Evolutionary conservation across 805 yeast species (phyloP).

Genomic region (Barnettozyma sucrosica): DNA sequence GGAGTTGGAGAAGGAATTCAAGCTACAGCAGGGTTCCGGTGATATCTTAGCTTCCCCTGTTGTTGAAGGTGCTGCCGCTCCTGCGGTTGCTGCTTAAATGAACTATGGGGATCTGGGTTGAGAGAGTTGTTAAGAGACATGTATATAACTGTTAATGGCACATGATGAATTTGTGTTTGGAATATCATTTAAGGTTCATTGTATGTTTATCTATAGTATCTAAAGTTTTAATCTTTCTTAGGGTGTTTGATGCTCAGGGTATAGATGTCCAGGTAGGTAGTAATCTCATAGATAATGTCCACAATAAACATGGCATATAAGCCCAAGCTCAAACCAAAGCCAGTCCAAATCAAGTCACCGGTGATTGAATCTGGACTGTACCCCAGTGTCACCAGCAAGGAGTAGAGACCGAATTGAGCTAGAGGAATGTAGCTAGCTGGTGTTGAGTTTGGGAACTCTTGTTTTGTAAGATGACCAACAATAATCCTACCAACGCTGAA

Average conservation of each 20-base stretch:
- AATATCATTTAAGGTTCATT: neutral
- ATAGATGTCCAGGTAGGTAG: conserved; percentile 75
- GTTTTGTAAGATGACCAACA: conserved; percentile 77
- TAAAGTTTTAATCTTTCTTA: conserved; percentile 33
- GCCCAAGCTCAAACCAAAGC: conserved; percentile 62
- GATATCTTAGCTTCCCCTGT: conserved; percentile 64
- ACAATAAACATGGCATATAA: conserved; percentile 67
- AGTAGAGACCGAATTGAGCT: conserved; percentile 34
- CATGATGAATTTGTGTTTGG: conserved; percentile 4
- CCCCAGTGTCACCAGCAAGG: conserved; percentile 22
- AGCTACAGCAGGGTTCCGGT: conserved; percentile 70
- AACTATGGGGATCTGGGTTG: neutral
- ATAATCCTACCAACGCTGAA: conserved; percentile 89
- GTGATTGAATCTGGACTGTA: conserved; percentile 38
- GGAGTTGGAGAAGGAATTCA: conserved; percentile 90
- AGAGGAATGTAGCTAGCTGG: conserved; percentile 65
- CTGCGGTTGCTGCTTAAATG: conserved; percentile 21
- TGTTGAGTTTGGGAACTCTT: conserved; percentile 67
- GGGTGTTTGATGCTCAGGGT: conserved; percentile 82
- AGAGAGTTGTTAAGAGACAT: conserved; percentile 2
- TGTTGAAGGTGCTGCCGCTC: conserved; percentile 23
- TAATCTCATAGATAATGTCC: conserved; percentile 75
- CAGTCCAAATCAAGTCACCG: conserved; percentile 52
- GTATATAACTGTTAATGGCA: conserved; percentile 6
- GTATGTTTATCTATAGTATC: neutral